These are phyloP conservation scores for Venturia pyrina DNA, from an alignment of 2,329 filamentous ascomycete species.

Conservation along the genomic window DNA sequence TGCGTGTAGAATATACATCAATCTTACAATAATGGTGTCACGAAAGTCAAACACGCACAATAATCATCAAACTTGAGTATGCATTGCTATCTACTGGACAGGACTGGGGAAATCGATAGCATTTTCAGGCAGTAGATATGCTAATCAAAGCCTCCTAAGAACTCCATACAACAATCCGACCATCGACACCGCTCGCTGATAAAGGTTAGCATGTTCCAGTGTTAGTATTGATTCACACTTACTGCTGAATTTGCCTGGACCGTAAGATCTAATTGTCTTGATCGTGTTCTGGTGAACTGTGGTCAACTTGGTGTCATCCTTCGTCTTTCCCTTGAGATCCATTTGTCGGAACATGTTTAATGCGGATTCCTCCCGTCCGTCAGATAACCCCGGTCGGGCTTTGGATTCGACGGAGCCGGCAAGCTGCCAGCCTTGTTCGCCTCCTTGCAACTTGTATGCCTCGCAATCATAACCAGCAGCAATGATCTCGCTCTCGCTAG, in stretches of 20 bases:
- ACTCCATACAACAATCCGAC: slow-evolving; percentile 67
- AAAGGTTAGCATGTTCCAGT: slow-evolving; percentile 13
- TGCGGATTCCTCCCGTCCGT: slow-evolving; percentile 76
- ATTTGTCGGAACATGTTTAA: slow-evolving; percentile 98
- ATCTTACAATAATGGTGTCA: background rate
- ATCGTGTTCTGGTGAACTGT: slow-evolving; percentile 97
- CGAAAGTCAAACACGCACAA: background rate
- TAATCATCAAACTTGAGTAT: background rate
- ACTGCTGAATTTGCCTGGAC: slow-evolving; percentile 77
- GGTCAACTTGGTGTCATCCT: slow-evolving; percentile 88
- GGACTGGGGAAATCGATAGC: background rate
- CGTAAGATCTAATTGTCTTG: slow-evolving; percentile 69
- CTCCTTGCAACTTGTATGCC: slow-evolving; percentile 79
- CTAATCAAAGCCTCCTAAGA: background rate
- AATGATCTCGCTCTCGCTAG: slow-evolving; percentile 82
- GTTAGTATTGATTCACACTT: slow-evolving; percentile 37
- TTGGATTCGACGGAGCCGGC: slow-evolving; percentile 64
- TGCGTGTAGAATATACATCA: background rate
- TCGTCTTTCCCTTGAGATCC: slow-evolving; percentile 89
- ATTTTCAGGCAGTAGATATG: background rate
- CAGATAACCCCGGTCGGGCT: slow-evolving; percentile 45
- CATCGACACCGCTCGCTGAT: slow-evolving; percentile 70
- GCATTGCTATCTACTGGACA: background rate
- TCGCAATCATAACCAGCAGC: slow-evolving; percentile 85
- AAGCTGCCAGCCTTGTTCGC: slow-evolving; percentile 71